phyloP scores from a whole-genome alignment of 495 filamentous ascomycete genomes.

The Hypoxylon trugodes region DNA sequence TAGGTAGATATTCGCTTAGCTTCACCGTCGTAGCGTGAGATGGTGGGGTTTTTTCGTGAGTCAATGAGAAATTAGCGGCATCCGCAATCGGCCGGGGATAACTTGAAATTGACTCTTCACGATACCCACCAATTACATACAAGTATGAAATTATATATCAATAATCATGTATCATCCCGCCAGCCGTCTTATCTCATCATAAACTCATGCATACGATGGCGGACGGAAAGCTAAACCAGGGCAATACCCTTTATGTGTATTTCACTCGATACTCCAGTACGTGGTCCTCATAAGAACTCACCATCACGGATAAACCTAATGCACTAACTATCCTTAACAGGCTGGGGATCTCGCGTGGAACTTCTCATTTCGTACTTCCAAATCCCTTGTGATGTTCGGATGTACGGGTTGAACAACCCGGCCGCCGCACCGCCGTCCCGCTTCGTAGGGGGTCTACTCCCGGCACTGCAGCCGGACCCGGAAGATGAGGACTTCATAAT shows the following conservation, averaged over 20 bases:
- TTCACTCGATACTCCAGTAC: slow-evolving; percentile 41
- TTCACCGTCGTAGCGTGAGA: neutral
- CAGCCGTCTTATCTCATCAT: neutral
- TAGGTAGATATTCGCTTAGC: neutral
- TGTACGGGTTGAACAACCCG: slow-evolving; percentile 21
- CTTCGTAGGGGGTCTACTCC: slow-evolving; percentile 19
- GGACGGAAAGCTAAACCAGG: slow-evolving; percentile 1
- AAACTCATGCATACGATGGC: slow-evolving; percentile 17
- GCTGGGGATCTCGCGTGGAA: slow-evolving; percentile 35
- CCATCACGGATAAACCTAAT: neutral
- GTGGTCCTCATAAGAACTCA: neutral
- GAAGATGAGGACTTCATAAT: slow-evolving; percentile 43
- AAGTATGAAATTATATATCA: neutral
- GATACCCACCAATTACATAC: neutral
- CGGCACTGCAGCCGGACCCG: slow-evolving; percentile 23
- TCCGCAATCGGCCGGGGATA: slow-evolving; percentile 27
- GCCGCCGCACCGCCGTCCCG: slow-evolving; percentile 13
- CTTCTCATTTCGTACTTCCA: slow-evolving; percentile 32
- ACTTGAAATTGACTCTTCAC: neutral
- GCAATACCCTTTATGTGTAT: slow-evolving; percentile 33
- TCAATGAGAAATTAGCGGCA: neutral
- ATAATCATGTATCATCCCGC: neutral
- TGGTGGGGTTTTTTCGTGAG: slow-evolving; percentile 23
- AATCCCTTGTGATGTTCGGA: slow-evolving; percentile 26
- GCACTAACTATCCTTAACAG: slow-evolving; percentile 6